Conservation (phyloP, 2,329 filamentous ascomycete species). For the Rachicladosporium sp. region DNA sequence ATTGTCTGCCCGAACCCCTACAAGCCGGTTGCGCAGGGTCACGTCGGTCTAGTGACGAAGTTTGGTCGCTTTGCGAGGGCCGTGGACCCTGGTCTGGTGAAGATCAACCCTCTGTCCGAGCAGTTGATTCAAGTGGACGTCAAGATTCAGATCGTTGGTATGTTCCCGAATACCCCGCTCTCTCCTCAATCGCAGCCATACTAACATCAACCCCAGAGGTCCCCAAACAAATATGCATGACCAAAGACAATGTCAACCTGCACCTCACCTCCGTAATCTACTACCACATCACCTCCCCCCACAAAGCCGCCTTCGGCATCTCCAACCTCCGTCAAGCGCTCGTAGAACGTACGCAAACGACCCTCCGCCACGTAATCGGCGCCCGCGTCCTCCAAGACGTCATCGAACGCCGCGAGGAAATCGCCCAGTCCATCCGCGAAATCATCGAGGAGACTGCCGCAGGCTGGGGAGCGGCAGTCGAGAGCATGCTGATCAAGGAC, state of each 20-base stretch:
- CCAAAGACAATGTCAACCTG: slow-evolving; percentile 95
- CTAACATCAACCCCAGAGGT: slow-evolving; percentile 47
- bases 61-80: slow-evolving; percentile 92
- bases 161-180: background rate
- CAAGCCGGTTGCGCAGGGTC: slow-evolving; percentile 77
- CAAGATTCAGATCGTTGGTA: slow-evolving; percentile 84
- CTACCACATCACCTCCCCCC: slow-evolving; percentile 90
- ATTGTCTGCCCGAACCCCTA: slow-evolving; percentile 89
- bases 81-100: slow-evolving; percentile 91
- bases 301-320: slow-evolving; percentile 96
- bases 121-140: slow-evolving; percentile 85
- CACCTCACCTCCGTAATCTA: slow-evolving; percentile 95
- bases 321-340: slow-evolving; percentile 87
- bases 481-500: slow-evolving; percentile 99
- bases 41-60: slow-evolving; percentile 89
- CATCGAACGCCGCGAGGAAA: slow-evolving; percentile 94
- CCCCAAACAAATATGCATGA: slow-evolving; percentile 97
- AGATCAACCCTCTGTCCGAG: slow-evolving; percentile 93
- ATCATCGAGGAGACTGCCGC: slow-evolving; percentile 93
- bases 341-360: slow-evolving; percentile 94
- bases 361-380: slow-evolving; percentile 89
- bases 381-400: slow-evolving; percentile 94
- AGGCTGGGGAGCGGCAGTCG: slow-evolving; percentile 91
- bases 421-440: slow-evolving; percentile 86
- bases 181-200: background rate